Conservation (phyloP, 768 basidiomycete genomes). For the Lactarius sanguifluus region DNA sequence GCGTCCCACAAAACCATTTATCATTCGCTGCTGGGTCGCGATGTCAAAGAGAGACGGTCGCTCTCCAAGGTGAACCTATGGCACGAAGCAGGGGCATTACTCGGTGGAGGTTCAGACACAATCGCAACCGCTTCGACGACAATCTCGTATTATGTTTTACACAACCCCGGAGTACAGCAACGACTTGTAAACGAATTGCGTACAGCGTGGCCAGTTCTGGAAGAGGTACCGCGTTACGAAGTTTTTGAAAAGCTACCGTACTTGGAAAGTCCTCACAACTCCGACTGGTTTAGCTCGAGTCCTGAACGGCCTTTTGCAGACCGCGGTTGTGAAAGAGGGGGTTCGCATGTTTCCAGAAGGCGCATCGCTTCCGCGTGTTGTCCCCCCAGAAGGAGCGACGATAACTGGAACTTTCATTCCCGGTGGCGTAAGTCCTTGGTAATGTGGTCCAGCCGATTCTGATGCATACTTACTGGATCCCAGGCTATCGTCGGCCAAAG, state of each 20-base stretch:
- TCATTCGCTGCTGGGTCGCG: neutral
- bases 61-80: neutral
- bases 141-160: neutral
- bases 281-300: neutral
- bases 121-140: neutral
- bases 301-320: neutral
- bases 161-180: neutral
- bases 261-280: neutral
- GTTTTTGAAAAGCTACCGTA: too few species aligned
- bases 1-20: neutral
- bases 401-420: slow-evolving; percentile 11
- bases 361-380: slow-evolving; percentile 19
- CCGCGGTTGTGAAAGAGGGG: neutral
- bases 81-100: neutral
- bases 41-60: neutral
- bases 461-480: neutral
- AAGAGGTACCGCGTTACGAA: too few species aligned
- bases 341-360: neutral
- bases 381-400: slow-evolving; percentile 3
- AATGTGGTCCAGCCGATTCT: neutral
- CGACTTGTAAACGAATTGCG: neutral
- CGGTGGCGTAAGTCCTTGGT: neutral
- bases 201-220: neutral
- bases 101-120: neutral
- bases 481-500: neutral